Conservation (phyloP, 2,329 filamentous ascomycete genomes). For the Capronia americana region DNA sequence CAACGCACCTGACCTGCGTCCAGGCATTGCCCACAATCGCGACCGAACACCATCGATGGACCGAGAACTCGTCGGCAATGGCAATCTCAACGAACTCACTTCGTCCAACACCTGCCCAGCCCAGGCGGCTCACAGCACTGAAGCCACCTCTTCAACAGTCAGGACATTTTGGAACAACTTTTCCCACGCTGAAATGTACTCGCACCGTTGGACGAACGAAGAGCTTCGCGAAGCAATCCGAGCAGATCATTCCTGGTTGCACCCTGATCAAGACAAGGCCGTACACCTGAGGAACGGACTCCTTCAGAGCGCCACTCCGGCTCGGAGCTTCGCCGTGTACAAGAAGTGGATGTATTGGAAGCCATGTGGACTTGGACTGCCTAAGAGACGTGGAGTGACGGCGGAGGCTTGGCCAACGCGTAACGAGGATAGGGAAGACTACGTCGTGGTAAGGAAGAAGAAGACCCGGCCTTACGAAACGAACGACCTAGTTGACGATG, state of each 20-base stretch:
- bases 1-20: background rate
- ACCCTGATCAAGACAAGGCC: conserved; percentile 33
- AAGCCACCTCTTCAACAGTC: background rate
- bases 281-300: conserved; percentile 35
- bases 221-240: conserved; percentile 35
- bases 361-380: conserved; percentile 26
- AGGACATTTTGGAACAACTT: conserved; percentile 25
- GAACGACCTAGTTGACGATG: background rate
- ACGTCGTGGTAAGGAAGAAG: background rate
- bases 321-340: conserved; percentile 38
- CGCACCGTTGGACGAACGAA: conserved; percentile 38
- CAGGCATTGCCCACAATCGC: background rate
- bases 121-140: background rate
- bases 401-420: background rate
- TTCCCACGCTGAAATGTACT: conserved; percentile 20
- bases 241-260: conserved; percentile 37
- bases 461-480: background rate
- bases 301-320: conserved; percentile 35
- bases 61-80: background rate
- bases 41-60: background rate
- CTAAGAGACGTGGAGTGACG: conserved; percentile 30
- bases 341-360: conserved; percentile 37
- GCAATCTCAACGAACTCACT: background rate
- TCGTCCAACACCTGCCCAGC: background rate
- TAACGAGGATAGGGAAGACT: background rate